phyloP scores from a whole-genome alignment of 352 stramenopile species.

The Blastocystis hominis region DNA sequence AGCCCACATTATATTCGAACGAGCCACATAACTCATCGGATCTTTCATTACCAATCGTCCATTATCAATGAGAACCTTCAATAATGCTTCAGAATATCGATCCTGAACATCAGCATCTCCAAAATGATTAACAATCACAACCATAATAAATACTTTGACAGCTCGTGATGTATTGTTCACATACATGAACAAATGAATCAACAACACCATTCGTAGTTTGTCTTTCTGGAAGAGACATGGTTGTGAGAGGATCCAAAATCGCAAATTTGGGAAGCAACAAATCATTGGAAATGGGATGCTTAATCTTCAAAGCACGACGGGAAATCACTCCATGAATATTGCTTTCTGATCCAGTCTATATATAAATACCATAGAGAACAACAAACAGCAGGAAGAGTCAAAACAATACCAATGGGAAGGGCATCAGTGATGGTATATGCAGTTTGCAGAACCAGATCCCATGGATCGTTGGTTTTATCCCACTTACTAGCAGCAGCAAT shows the following conservation, averaged over 20 bases:
- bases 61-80: constrained; percentile 5
- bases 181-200: constrained; percentile 12
- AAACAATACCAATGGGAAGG: not conserved
- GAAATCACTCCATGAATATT: not conserved
- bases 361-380: not conserved
- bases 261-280: not conserved
- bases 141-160: not conserved
- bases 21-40: not conserved
- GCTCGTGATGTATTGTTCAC: not conserved
- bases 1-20: constrained; percentile 6
- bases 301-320: not conserved
- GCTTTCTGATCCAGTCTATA: constrained; percentile 2
- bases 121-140: not conserved
- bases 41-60: not conserved
- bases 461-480: not conserved
- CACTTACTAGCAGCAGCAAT: constrained; percentile 1
- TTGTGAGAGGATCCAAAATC: constrained; percentile 7
- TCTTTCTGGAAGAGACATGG: not conserved
- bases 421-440: not conserved
- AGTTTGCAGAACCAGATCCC: not conserved
- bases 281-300: not conserved
- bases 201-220: constrained; percentile 2
- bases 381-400: not conserved
- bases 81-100: not conserved
- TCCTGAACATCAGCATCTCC: not conserved